Evolutionary conservation across 441 rosid species (phyloP).

Genomic region (Capsella rubella): DNA sequence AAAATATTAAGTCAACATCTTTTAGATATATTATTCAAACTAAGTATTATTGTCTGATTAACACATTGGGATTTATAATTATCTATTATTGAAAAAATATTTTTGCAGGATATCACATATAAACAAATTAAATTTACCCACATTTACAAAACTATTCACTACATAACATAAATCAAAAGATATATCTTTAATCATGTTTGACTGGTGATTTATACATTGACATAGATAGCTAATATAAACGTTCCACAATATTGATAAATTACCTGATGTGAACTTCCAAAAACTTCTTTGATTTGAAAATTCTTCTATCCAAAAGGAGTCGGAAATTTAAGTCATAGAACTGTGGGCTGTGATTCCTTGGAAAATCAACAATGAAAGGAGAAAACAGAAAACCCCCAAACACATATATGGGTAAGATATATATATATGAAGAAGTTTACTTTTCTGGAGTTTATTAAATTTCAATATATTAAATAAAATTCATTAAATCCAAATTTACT

Average conservation of each 20-base stretch:
- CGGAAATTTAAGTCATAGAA: background rate
- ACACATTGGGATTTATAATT: background rate
- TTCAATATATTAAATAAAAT: background rate
- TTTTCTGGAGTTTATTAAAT: background rate
- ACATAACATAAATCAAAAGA: background rate
- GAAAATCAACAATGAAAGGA: constrained; percentile 10
- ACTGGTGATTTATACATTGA: background rate
- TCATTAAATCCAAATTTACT: background rate
- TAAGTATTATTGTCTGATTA: constrained; percentile 7
- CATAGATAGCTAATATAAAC: background rate
- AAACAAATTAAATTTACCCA: background rate
- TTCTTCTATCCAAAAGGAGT: constrained; percentile 14
- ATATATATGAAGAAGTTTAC: background rate
- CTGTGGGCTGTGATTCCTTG: background rate
- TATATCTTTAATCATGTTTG: constrained; percentile 10
- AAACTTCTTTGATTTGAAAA: background rate
- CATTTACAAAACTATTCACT: background rate
- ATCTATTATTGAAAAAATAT: constrained; percentile 2
- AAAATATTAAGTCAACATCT: constrained; percentile 10
- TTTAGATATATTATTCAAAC: background rate
- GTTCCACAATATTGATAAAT: background rate
- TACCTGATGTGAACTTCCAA: constrained; percentile 20
- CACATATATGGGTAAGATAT: background rate
- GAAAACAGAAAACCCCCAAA: background rate
- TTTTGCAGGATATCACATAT: constrained; percentile 11